Conservation (phyloP, 2,329 filamentous ascomycete genomes). For the Arthroderma sp. region DNA sequence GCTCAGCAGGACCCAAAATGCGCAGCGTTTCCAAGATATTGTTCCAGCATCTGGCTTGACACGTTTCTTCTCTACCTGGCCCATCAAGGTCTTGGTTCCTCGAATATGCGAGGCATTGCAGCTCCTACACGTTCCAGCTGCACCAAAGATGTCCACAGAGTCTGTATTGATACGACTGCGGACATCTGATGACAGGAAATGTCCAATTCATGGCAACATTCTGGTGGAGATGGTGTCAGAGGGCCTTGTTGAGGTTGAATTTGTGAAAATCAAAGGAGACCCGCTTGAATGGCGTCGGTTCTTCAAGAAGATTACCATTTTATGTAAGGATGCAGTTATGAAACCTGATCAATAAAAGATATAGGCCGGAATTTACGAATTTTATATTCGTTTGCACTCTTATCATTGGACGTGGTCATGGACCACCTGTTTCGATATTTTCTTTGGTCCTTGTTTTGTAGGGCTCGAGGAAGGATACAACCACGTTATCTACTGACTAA, state of each 20-base stretch:
- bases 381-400: neutral
- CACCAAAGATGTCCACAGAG: slow-evolving; percentile 32
- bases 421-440: neutral
- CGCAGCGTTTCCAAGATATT: slow-evolving; percentile 79
- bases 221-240: slow-evolving; percentile 36
- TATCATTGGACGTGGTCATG: neutral
- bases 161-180: slow-evolving; percentile 59
- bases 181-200: slow-evolving; percentile 47
- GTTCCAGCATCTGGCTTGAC: slow-evolving; percentile 77
- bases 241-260: slow-evolving; percentile 70
- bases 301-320: slow-evolving; percentile 86
- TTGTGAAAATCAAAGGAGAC: slow-evolving; percentile 90
- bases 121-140: slow-evolving; percentile 65
- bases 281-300: slow-evolving; percentile 92
- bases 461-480: neutral
- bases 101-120: slow-evolving; percentile 72
- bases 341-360: slow-evolving; percentile 37
- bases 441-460: no score
- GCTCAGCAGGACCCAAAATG: slow-evolving; percentile 75
- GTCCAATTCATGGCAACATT: slow-evolving; percentile 34
- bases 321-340: slow-evolving; percentile 76
- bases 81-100: slow-evolving; percentile 62
- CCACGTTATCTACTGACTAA: no score
- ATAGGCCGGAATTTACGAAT: neutral
- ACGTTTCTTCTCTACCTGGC: slow-evolving; percentile 78